Base-by-base conservation (phyloP, 495 filamentous ascomycete genomes). In the Clavariopsis aquatica region DNA sequence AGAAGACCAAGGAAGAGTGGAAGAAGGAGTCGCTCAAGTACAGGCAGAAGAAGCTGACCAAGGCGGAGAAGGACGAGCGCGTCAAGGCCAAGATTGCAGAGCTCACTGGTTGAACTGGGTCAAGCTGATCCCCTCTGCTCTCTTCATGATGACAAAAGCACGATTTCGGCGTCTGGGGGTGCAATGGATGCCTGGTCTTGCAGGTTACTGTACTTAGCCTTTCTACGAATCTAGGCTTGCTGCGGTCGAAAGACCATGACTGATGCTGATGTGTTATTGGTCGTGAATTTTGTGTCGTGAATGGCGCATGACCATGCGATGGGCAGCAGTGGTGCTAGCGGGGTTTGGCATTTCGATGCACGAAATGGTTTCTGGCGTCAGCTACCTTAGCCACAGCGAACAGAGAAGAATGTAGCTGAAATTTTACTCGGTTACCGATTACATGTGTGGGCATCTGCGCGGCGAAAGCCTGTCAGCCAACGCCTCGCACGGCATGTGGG, bases 1-100 rank as follows among this genome's bases (percentile, higher is more conserved):
- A 92, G 85, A 97, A 96, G 91, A 83, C 78, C 80, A 96, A 96
- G 89, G 94, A 90, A 69, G 84, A 96, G 82, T 96, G 88, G 86
- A 99, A 98, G 90, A 83, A 83, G 73, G 92, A 97, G 89, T 88
- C 87, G 75, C 84, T 90, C 79, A 96, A 99, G 86, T 90, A 87
- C 86, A 82, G 80, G 79, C 79, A 82, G 70, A 57, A 64, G 64
- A 95, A 93, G 86, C 83, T 93, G 73, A 87, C 82, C 78, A 87
- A 85, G 79, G 92, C 81, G 20, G 79, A 96, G 89, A 89, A 85
- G 79, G 78, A 83, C 76, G 84, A 86, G 77, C 82, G 85, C 57
- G 86, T 99, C 76, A 82, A 96, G 87, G 84, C 85, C 73, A 93
- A 89, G 84, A 98, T 99, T 81, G 86, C 84, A 70, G 85, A 85